Evolutionary conservation across 495 filamentous ascomycete species (phyloP), one percentile per base, ranked within the genome.

Genomic region (Hypoxylon trugodes): DNA sequence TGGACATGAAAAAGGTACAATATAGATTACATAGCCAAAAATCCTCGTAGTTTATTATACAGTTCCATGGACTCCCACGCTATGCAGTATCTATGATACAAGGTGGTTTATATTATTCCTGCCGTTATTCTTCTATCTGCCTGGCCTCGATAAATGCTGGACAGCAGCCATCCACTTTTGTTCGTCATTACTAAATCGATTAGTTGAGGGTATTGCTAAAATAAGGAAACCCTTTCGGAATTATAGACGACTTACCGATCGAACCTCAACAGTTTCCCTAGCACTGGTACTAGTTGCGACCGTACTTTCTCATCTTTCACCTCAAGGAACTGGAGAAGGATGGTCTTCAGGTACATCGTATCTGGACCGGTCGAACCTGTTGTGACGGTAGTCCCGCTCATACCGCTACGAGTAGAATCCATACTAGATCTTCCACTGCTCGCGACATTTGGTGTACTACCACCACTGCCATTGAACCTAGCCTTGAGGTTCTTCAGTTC

Each of bases 271-370:
- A 98, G 76, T 86, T 91, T 93, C 42, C 90, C 92, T 43, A 98
- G 73, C 9, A 97, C 93, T 10, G 94, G 95, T 19, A 98, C 89
- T 47, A 98, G 81, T 80, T 97, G 93, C 71, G 88, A 85, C 73
- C 96, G 90, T 58, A 92, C 84, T 72, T 86, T 92, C 77, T 93
- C 96, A 69, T 98, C 95, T 77, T 87, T 91, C 72, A 95, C 90
- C 80, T 97, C 93, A 71, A 98, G 74, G 68, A 98, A 97, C 74
- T 97, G 94, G 37, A 98, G 76, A 19, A 98, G 81, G 32, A 98
- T 92, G 26, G 96, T 97, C 80, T 98, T 98, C 57, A 98, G 73
- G 72, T 98, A 98, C 68, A 92, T 86, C 60, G 88, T 89, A 73
- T 98, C 90, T 49, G 88, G 82, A 37, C 66, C 53, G n/a, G 54